Evolutionary conservation across 768 basidiomycete genomes (phyloP).

Genomic region (Floccularia luteovirens): DNA sequence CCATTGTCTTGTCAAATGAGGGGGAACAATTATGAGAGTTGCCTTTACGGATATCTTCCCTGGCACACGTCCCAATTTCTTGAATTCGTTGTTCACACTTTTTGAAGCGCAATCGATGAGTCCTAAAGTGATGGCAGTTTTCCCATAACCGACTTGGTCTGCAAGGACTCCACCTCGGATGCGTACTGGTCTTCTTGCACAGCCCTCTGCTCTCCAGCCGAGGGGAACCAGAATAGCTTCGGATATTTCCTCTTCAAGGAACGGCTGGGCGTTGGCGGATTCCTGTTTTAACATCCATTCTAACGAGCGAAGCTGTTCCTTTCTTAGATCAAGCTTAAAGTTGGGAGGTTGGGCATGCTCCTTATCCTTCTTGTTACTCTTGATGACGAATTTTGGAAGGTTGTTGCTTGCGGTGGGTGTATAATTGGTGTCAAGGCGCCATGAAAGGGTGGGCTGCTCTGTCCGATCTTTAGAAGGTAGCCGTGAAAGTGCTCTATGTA

Average conservation of each 20-base stretch:
- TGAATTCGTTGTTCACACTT: constrained; percentile 50
- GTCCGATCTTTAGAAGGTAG: constrained; percentile 54
- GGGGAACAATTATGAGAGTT: constrained; percentile 81
- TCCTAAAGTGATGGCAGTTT: constrained; percentile 91
- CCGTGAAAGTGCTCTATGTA: constrained; percentile 80
- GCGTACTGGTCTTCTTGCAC: constrained; percentile 67
- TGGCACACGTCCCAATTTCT: constrained; percentile 33
- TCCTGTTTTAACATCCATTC: constrained; percentile 92
- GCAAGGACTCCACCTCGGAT: constrained; percentile 89
- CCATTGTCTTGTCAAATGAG: constrained; percentile 90
- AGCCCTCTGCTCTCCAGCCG: constrained; percentile 93
- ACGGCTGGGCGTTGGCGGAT: constrained; percentile 51
- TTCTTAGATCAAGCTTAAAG: constrained; percentile 68
- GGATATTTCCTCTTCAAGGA: constrained; percentile 90
- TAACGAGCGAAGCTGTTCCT: constrained; percentile 84
- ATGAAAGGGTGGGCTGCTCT: constrained; percentile 49
- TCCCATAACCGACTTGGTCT: constrained; percentile 95
- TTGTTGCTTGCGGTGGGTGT: constrained; percentile 51
- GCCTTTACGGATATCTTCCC: constrained; percentile 77
- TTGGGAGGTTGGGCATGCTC: constrained; percentile 71
- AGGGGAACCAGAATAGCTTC: constrained; percentile 82
- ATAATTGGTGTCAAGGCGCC: constrained; percentile 80
- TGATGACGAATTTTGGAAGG: constrained; percentile 59
- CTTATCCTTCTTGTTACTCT: constrained; percentile 69
- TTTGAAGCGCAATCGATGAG: constrained; percentile 70